Base-by-base conservation (phyloP, 768 basidiomycete genomes). In the Rhodosporidiobolus odoratus region DNA sequence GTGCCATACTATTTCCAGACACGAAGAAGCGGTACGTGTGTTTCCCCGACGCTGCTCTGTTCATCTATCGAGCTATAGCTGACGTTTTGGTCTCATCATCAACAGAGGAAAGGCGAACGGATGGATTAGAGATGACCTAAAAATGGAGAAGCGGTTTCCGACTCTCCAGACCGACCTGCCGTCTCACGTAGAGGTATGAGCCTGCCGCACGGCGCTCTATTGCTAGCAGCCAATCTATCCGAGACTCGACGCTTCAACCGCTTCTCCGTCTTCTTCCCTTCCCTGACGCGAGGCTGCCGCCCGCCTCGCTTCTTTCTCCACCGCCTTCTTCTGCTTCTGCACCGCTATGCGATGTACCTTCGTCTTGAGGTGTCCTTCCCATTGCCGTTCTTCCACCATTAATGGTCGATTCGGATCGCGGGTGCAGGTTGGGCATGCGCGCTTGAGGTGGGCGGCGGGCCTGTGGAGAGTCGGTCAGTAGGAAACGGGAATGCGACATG, bases 341-440 rank as follows among this genome's bases (percentile, higher is more conserved):
- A n/a, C 19, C 27, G 57, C 54, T 16, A 62, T 37, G 1, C 66
- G 58, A 37, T 74, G 73, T 13, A 43, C 10, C 40, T 59, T 67
- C 12, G 58, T 65, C 60, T 27, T 37, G n/a, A 58, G n/a, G 63
- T 75, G 74, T 2, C 47, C 58, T 5, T 48, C 60, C 74, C 70
- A 72, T 32, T 63, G 54, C 19, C 65, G 60, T 58, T 68, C 67
- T 30, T 75, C 74, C 52, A 75, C 70, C 41, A 72, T 50, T 58
- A 69, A 52, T 17, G 74, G 74, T 27, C 34, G 34, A 2, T 16
- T 0, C 0, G 52, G 60, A 35, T 75, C 65, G 19, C 45, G 45
- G 17, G 74, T 69, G 50, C 74, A 75, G 19, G n/a, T n/a, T 2
- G 59, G 64, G 61, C 74, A 75, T 15, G 60, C 27, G 17, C 66